Evolutionary conservation across 345 rosid species (phyloP), one percentile per base, ranked within the genome.

Genomic region (Syzygium grande): DNA sequence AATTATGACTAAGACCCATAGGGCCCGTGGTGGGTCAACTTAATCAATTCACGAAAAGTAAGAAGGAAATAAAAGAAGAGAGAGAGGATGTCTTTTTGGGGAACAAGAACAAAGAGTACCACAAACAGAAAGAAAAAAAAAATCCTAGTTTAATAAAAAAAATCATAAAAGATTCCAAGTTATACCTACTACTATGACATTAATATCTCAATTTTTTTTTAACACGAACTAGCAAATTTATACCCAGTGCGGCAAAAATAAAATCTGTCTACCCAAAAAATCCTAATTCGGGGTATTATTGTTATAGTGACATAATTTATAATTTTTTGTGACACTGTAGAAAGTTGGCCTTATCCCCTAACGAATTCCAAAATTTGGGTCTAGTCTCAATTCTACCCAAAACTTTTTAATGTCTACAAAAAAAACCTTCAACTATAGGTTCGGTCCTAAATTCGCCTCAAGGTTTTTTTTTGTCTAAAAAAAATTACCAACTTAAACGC

Each of bases 231-330:
- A 29, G 43, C 43, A 65, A 30, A 65, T 65, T 65, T 65, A 30
- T 65, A 3, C 4, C 16, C 1, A 11, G 11, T 2, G 1, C 4
- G 2, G 11, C 0, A 1, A 29, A 29, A 65, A 65, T 8, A 65
- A 1, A 30, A 65, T 16, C 1, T 7, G 38, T 14, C 77, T 63
- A 63, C 38, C 55, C 77, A n/a, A 61, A 63, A 29, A 29, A 63
- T 29, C 77, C 4, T 63, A n/a, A 11, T 1, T 29, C 13, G 8
- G 21, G 23, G 23, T 30, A 17, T 34, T 34, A 11, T 30, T 34
- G 10, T 9, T 17, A 17, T 0, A 17, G 41, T 34, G 2, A 68
- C 41, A 68, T 68, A 19, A 17, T 68, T 68, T 68, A 17, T 34
- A 3, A 34, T 68, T 68, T 68, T 19, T 34, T 17, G 11, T 0